Conservation (phyloP, 306 rosid genomes). For the Glycine soja region DNA sequence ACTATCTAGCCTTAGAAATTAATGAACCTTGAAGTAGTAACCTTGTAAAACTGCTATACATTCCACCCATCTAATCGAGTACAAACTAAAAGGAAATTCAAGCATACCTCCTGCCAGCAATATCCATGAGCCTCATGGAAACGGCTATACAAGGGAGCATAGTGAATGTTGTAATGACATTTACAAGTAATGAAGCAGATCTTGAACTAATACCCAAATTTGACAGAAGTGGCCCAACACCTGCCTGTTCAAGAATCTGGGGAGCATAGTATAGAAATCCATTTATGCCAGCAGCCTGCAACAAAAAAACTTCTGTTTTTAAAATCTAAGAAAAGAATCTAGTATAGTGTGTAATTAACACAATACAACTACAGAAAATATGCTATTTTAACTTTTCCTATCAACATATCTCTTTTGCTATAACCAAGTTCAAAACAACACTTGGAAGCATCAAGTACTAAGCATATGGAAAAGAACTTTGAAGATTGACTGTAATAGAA, state of each 20-base stretch:
- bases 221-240: slow-evolving; percentile 65
- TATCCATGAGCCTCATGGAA: slow-evolving; percentile 76
- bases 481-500: too few relatives aligned
- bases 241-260: slow-evolving; percentile 67
- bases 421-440: neutral
- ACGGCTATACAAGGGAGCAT: slow-evolving; percentile 80
- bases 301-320: neutral
- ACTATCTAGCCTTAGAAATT: neutral
- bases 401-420: neutral
- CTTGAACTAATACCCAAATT: slow-evolving; percentile 52
- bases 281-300: slow-evolving; percentile 74
- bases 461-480: too few relatives aligned
- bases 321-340: neutral
- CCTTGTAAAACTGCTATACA: neutral
- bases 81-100: neutral
- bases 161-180: slow-evolving; percentile 56
- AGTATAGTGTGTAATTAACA: neutral
- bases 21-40: neutral
- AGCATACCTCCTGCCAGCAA: slow-evolving; percentile 73
- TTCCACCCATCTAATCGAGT: neutral
- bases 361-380: neutral
- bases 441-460: neutral
- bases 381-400: neutral
- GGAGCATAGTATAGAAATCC: slow-evolving; percentile 76
- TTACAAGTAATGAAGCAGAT: slow-evolving; percentile 63